Conservation (phyloP, 208 protist species). For the Jaenimonas drosophilae region DNA sequence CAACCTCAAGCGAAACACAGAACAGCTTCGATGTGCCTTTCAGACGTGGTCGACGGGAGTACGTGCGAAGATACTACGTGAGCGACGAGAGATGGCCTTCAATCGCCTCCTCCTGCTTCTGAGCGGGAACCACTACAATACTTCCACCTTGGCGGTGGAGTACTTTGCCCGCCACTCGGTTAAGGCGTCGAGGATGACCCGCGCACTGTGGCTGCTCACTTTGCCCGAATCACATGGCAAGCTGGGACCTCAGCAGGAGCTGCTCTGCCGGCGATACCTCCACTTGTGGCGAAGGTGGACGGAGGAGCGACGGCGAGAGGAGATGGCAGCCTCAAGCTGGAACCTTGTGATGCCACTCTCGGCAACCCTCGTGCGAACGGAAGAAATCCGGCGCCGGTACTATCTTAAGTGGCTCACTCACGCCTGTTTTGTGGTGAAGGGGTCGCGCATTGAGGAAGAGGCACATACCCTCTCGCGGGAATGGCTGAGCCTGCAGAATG, state of each 20-base stretch:
- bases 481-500: slow-evolving; percentile 36
- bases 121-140: slow-evolving; percentile 13
- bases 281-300: slow-evolving; percentile 17
- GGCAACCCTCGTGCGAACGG: slow-evolving; percentile 14
- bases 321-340: slow-evolving; percentile 1
- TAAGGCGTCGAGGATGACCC: slow-evolving; percentile 2
- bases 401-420: slow-evolving; percentile 44
- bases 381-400: slow-evolving; percentile 17
- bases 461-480: slow-evolving; percentile 36
- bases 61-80: background rate
- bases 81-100: slow-evolving; percentile 19
- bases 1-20: too few relatives aligned
- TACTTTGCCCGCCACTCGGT: slow-evolving; percentile 1
- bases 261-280: slow-evolving; percentile 14
- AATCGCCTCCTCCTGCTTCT: slow-evolving; percentile 44
- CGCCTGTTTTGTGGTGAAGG: slow-evolving; percentile 20
- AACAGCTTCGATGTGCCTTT: slow-evolving; percentile 6
- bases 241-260: slow-evolving; percentile 1
- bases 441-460: slow-evolving; percentile 33
- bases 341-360: slow-evolving; percentile 30
- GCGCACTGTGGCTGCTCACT: slow-evolving; percentile 20
- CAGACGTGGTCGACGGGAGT: slow-evolving; percentile 9
- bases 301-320: slow-evolving; percentile 1
- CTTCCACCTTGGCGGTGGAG: slow-evolving; percentile 9
- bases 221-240: too few relatives aligned